Percentiles rank a stretch among this genome's conserved stretches.
phyloP scores from a whole-genome alignment of 1,284 basidiomycete genomes.

The Sporisorium graminicola region DNA sequence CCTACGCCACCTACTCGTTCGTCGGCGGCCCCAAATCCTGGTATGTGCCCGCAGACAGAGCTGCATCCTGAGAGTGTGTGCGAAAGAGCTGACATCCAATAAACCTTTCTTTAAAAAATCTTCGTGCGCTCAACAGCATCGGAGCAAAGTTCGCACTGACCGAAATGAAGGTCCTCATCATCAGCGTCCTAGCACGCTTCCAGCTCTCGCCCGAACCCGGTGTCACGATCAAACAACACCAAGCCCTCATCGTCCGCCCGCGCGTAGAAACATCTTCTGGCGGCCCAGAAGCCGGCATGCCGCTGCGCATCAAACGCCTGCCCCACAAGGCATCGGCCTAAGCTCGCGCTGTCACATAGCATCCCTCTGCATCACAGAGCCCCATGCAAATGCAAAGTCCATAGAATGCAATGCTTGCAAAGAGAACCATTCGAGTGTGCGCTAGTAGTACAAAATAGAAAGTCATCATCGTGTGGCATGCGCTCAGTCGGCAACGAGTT shows the following conservation, averaged over 20 bases:
- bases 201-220: slow-evolving; percentile 35
- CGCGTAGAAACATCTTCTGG: slow-evolving; percentile 24
- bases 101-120: too few relatives aligned
- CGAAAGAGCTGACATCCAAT: not conserved
- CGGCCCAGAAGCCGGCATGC: slow-evolving; percentile 30
- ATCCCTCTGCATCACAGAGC: not conserved
- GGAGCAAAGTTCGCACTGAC: slow-evolving; percentile 53
- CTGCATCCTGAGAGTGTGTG: too few relatives aligned
- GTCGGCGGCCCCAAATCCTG: slow-evolving; percentile 53
- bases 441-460: not conserved
- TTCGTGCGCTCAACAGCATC: slow-evolving; percentile 26
- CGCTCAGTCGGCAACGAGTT: slow-evolving; percentile 31
- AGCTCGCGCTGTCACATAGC: too few relatives aligned
- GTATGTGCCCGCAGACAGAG: slow-evolving; percentile 10
- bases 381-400: not conserved
- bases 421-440: not conserved
- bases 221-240: slow-evolving; percentile 31
- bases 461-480: not conserved
- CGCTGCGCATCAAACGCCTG: slow-evolving; percentile 34
- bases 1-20: slow-evolving; percentile 47
- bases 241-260: slow-evolving; percentile 51
- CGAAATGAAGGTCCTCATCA: slow-evolving; percentile 53
- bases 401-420: not conserved
- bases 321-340: not conserved
- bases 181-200: slow-evolving; percentile 33